A percentile compares a stretch with the other conserved stretches of the same genome.
These are phyloP conservation scores for Pterocarpus macrocarpus DNA, from an alignment of 306 rosid genomes.

Conservation along the genomic window DNA sequence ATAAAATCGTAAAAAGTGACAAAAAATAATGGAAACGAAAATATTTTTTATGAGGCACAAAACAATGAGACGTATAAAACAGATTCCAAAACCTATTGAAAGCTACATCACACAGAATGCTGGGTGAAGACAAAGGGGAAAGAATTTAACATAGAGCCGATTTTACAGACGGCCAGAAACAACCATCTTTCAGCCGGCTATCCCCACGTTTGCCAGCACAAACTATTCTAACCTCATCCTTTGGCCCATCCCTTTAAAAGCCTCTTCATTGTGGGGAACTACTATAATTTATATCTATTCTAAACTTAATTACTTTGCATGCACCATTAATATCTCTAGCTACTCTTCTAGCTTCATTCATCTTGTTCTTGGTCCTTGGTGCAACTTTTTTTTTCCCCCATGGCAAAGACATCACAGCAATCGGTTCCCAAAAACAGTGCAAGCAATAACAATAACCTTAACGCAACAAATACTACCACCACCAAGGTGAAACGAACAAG, in stretches of 20 bases:
- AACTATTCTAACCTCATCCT: slow-evolving; percentile 33
- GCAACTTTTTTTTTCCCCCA: slow-evolving; percentile 9
- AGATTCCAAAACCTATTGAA: slow-evolving; percentile 32
- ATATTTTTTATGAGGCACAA: neutral
- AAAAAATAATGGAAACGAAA: too few species aligned
- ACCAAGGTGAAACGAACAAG: slow-evolving; percentile 65
- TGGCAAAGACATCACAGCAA: slow-evolving; percentile 59
- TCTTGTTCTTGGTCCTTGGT: neutral
- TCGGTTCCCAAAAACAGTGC: slow-evolving; percentile 40
- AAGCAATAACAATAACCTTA: slow-evolving; percentile 18
- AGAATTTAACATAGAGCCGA: slow-evolving; percentile 48
- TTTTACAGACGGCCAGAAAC: slow-evolving; percentile 57
- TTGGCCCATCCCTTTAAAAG: slow-evolving; percentile 43
- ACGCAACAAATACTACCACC: neutral
- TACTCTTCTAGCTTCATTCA: neutral
- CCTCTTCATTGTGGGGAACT: slow-evolving; percentile 24
- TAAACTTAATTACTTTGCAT: neutral
- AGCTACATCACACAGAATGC: slow-evolving; percentile 33
- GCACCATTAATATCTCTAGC: neutral
- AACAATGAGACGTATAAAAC: slow-evolving; percentile 32
- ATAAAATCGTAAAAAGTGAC: too few species aligned
- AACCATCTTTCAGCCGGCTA: slow-evolving; percentile 57
- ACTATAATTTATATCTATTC: slow-evolving; percentile 1
- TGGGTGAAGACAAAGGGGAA: slow-evolving; percentile 40
- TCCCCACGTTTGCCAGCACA: slow-evolving; percentile 48